Base-by-base conservation (phyloP, 208 protist species). In the Crithidia sp. region DNA sequence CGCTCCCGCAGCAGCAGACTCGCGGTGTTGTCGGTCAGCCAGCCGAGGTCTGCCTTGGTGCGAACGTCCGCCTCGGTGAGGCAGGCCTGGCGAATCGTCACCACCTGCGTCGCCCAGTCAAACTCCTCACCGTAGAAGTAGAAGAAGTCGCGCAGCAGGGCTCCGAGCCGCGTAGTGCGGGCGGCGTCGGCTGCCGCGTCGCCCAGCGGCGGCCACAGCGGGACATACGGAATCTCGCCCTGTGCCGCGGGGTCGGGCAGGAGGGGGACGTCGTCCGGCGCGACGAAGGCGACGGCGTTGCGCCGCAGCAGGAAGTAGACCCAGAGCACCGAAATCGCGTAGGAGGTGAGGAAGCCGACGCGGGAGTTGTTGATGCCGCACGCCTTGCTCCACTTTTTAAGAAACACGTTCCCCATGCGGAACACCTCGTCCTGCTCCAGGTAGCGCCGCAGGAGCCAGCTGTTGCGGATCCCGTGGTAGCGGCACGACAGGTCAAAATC, bases 401-500 rank as follows among this genome's bases (percentile, higher is more conserved):
- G 59, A 59, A 96, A 91, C 5, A 88, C 67, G 56, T 78, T 80
- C 43, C 91, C 89, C n/a, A 83, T 57, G 40, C 91, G 88, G 41
- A 86, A 84, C 13, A 85, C 74, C n/a, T 70, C 67, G 41, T 67
- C 19, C 68, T 93, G 87, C 12, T 39, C 57, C 19, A 95, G 49
- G 73, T 96, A 96, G 10, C 55, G 44, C 4, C 89, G 89, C 64
- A 96, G 65, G n/a, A 95, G 77, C 83, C 78, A 91, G 67, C 87
- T 93, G 84, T 96, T 96, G 16, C 92, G 89, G 19, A 96, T 77
- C 28, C 92, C 92, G 12, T 85, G 63, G 53, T 64, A 43, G 54
- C 89, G 79, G 70, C 75, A 89, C 13, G 86, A 91, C n/a, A 96
- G 56, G 61, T 96, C 92, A 64, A 96, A 94, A 58, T 96, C 88